Evolutionary conservation across 257 asterid species (phyloP), one percentile per base, ranked within the genome.

Genomic region (Knoxia roxburghii): DNA sequence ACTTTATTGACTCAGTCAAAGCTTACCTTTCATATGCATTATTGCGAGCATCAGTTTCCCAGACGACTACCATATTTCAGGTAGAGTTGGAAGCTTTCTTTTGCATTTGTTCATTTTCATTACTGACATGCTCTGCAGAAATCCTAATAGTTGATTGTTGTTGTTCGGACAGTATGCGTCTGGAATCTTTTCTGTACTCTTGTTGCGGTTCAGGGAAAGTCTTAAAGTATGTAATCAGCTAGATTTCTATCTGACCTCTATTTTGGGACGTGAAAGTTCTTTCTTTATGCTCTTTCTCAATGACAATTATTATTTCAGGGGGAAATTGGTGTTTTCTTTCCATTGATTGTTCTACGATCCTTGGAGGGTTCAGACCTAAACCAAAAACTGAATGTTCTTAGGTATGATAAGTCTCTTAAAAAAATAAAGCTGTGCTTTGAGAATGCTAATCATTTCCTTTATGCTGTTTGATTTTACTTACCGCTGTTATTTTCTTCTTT

Each of bases 311-410:
- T 72, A 32, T 73, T 87, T 73, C 90, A 94, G 99, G 95, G 90
- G 75, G 99, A 94, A 86, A 84, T 94, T 69, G 96, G 98, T 71
- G 88, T 94, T 56, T 94, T 94, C 89, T 89, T 90, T 83, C 99
- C 99, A 46, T 86, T 94, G 77, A 87, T 87, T 81, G 79, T 90
- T 72, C 79, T 94, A 53, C 86, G 95, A 69, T 75, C 93, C 54
- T 81, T 94, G 87, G 99, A 94, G 77, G 90, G 96, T 49, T 84
- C 91, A 61, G 96, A 94, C 77, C 88, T 88, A 73, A 87, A 79
- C 86, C 91, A 85, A 63, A 94, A 87, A 76, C 63, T 68, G 57
- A 86, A 79, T 69, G 97, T 84, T 84, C 97, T 91, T 54, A 82
- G 97, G 99, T 94, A 87, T 68, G 86, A 51, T 58, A 15, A 75